Conservation (phyloP, 495 filamentous ascomycete species). For the Xylaria sp. region DNA sequence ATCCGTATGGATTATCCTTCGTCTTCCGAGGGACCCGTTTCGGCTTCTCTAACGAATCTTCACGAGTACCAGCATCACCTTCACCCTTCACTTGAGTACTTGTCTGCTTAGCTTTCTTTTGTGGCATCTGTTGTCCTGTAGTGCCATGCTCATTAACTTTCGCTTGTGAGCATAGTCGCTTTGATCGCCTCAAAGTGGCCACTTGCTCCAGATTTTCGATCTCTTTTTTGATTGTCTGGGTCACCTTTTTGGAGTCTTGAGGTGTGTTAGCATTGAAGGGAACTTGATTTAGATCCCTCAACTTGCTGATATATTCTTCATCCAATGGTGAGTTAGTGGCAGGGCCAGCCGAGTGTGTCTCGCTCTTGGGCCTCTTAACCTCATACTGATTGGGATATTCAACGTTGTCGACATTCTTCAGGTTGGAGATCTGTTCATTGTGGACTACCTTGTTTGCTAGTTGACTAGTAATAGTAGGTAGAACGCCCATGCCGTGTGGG, state of each 20-base stretch:
- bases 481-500: constrained; percentile 50
- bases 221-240: background rate
- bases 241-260: background rate
- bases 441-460: background rate
- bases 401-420: background rate
- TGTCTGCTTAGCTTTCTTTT: constrained; percentile 9
- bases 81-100: background rate
- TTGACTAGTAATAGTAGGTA: constrained; percentile 10
- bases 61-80: too few species aligned
- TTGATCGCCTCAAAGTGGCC: constrained; percentile 20
- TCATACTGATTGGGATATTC: background rate
- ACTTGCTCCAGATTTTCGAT: background rate
- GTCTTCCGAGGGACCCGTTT: constrained; percentile 42
- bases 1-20: constrained; percentile 52
- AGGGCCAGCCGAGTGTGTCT: background rate
- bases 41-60: constrained; percentile 23
- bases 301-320: background rate
- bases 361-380: background rate
- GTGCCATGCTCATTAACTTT: background rate
- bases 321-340: background rate
- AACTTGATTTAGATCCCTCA: background rate
- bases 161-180: constrained; percentile 6
- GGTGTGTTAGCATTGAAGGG: background rate
- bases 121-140: background rate
- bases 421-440: background rate